phyloP scores from a whole-genome alignment of 345 rosid species.

The Rhodamnia rubescens region DNA sequence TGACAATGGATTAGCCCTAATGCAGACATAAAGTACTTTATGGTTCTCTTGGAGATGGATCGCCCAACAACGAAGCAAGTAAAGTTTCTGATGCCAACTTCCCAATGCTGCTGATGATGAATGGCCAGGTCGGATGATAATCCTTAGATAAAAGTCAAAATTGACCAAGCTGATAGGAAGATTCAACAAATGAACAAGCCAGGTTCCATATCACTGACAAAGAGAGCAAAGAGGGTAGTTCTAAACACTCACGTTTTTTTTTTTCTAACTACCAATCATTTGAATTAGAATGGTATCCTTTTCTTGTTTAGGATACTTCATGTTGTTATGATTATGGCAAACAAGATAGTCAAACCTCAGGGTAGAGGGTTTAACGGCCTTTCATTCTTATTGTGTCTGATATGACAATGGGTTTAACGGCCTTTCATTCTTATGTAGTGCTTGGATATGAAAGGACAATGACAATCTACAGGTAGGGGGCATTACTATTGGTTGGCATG shows the following conservation, averaged over 20 bases:
- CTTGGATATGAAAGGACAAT: background rate
- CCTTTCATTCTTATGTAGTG: background rate
- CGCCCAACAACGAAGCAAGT: slow-evolving; percentile 27
- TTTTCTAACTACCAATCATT: background rate
- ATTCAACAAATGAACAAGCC: slow-evolving; percentile 28
- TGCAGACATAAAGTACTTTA: slow-evolving; percentile 37
- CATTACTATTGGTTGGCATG: background rate
- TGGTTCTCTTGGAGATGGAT: slow-evolving; percentile 49
- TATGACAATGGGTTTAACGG: background rate
- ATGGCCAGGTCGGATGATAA: slow-evolving; percentile 63
- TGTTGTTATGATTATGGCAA: background rate
- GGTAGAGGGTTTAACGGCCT: background rate
- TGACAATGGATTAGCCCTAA: slow-evolving; percentile 20
- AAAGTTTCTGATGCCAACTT: slow-evolving; percentile 25
- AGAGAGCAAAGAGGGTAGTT: slow-evolving; percentile 52
- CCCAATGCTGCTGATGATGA: slow-evolving; percentile 57
- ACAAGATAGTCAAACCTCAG: background rate
- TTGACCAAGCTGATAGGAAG: slow-evolving; percentile 60
- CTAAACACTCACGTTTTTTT: background rate
- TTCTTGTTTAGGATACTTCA: background rate
- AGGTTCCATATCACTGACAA: slow-evolving; percentile 27
- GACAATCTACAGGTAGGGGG: background rate
- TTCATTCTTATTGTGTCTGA: background rate
- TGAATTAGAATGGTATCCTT: background rate
- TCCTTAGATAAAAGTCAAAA: slow-evolving; percentile 50